Base-by-base conservation (phyloP, 1,284 basidiomycete species). In the Sphagnurus paluster region DNA sequence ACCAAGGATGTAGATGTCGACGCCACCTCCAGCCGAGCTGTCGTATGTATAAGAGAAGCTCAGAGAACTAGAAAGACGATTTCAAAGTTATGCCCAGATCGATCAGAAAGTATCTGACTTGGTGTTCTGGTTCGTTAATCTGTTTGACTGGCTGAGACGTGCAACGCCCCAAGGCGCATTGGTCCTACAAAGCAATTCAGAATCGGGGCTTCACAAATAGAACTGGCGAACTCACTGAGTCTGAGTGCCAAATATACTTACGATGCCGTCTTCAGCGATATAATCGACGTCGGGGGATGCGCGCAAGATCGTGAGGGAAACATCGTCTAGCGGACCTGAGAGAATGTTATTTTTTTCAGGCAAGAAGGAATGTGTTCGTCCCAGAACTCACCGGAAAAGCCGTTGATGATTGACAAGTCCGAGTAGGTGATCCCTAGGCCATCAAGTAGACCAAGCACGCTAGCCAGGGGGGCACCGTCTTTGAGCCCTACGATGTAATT, bases 201-300 rank as follows among this genome's bases (percentile, higher is more conserved):
- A 13, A 5, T 48, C 46, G n/a, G 42, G 64, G 64, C n/a, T n/a
- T n/a, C n/a, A n/a, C n/a, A n/a, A n/a, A n/a, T n/a, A n/a, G n/a
- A n/a, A n/a, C n/a, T n/a, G n/a, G n/a, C n/a, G n/a, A n/a, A n/a
- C n/a, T n/a, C n/a, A n/a, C n/a, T n/a, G n/a, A n/a, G n/a, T n/a
- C n/a, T 60, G 58, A 3, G 58, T 60, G 5, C 41, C 44, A 24
- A 56, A 38, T 41, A 76, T 72, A 55, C 70, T 66, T 54, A 81
- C 74, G 57, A 80, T 64, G 59, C 81, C 79, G 62, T 90, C 86
- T 48, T 74, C 75, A 64, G 83, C 75, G 56, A 91, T 81, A 60
- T 77, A 84, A 52, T 79, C 81, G 45, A 91, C 85, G 54, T 84
- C 82, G 17, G 81, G 78, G 49, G 77, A 72, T 23, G 75, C 68